Base-by-base conservation (phyloP, 2,329 filamentous ascomycete genomes). In the Hirsutella rhossiliensis region DNA sequence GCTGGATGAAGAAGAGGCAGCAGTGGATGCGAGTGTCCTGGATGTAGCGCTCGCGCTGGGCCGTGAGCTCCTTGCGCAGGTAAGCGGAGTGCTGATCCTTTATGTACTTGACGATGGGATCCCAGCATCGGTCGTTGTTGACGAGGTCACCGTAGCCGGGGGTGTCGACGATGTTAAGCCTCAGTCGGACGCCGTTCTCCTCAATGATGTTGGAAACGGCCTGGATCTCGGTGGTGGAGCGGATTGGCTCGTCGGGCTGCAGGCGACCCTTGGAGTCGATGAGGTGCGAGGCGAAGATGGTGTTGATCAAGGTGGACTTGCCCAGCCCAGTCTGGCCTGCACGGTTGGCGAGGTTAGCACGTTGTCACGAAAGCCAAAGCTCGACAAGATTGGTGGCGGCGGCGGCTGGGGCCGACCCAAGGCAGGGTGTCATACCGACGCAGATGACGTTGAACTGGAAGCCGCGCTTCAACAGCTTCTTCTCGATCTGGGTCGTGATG, bases 381-480 rank as follows among this genome's bases (percentile, higher is more conserved):
- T 27, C 15, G 27, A n/a, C 8, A 9, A 20, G 19, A 27, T 20
- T 13, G 20, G 34, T 18, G 6, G 15, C 17, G n/a, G 17, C 18
- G 9, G 34, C 9, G n/a, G 34, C 9, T 11, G 13, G 9, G 15
- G 18, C 3, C 15, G 4, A 37, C 11, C 6, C 34, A 12, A 40
- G 19, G 31, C 27, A 15, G 18, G n/a, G 30, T 9, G 40, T 82
- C 90, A 66, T 76, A 97, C 92, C 92, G 66, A 97, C 92, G 67
- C 89, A 96, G 69, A 97, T 97, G 63, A 97, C 84, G 67, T 98
- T 98, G 81, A 98, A 98, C 71, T 98, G 92, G 71, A 98, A 98
- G 59, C 92, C 92, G 71, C 92, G 88, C 80, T 98, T 98, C 73
- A 98, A 69, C 64, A 97, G 84, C 84, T 98, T 98, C 74, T 87